Percentiles rank a stretch among this genome's conserved stretches.
Conservation (phyloP, 306 rosid species). For the Datisca glomerata region DNA sequence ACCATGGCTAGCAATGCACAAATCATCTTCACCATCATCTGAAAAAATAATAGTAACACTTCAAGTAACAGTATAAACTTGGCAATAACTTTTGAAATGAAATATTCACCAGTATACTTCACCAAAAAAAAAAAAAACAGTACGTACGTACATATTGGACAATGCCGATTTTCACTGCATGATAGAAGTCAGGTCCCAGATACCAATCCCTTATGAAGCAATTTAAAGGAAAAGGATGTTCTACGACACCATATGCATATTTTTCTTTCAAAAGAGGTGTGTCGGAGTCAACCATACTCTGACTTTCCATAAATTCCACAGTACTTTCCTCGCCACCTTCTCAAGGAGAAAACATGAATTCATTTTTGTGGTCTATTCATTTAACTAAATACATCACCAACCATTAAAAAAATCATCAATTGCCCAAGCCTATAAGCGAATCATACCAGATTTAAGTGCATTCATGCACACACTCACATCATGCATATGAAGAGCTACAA, state of each 20-base stretch:
- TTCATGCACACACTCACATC: no score
- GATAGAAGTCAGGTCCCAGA: slow-evolving; percentile 85
- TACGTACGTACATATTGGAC: slow-evolving; percentile 85
- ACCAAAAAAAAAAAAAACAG: slow-evolving; percentile 18
- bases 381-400: no score
- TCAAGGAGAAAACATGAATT: no score
- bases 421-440: no score
- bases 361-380: no score
- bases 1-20: slow-evolving; percentile 93
- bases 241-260: slow-evolving; percentile 83
- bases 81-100: no score
- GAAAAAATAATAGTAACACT: slow-evolving; percentile 25
- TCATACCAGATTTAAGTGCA: no score
- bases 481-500: no score
- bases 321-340: slow-evolving; percentile 95
- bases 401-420: no score
- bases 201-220: slow-evolving; percentile 67
- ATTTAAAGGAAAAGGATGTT: slow-evolving; percentile 93
- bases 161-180: slow-evolving; percentile 96
- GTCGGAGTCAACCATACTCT: slow-evolving; percentile 45
- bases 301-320: slow-evolving; percentile 75
- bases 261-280: slow-evolving; percentile 73
- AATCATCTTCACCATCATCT: slow-evolving; percentile 95
- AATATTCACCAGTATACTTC: no score
- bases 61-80: no score